Conservation (phyloP, 805 yeast species). For the Cyberlindnera americana region DNA sequence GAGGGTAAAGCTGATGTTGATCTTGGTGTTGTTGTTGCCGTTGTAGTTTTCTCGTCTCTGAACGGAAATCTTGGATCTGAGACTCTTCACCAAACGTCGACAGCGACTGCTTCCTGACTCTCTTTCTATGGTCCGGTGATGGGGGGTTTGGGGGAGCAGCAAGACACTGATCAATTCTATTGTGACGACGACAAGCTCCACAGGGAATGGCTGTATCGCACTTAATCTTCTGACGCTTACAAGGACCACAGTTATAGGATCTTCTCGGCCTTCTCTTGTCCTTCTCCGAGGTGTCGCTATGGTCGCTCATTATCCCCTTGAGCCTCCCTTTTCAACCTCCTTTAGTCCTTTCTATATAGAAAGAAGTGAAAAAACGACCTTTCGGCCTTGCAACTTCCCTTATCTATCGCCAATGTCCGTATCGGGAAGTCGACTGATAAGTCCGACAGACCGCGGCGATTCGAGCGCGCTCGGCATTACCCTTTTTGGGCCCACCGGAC, state of each 20-base stretch:
- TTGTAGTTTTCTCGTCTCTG: conserved; percentile 1
- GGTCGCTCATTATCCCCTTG: conserved; percentile 1
- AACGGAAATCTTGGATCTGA: background rate
- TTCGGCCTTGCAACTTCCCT: background rate
- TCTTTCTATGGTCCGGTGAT: conserved; percentile 32
- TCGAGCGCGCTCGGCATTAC: conserved; percentile 6
- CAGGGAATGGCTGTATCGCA: conserved; percentile 50
- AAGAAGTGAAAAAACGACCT: too few species aligned
- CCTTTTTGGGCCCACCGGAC: conserved; percentile 2
- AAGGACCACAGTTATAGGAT: conserved; percentile 55
- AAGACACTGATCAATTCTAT: conserved; percentile 37
- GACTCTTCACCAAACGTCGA: conserved; percentile 11
- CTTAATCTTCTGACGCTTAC: conserved; percentile 49
- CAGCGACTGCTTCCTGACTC: conserved; percentile 20
- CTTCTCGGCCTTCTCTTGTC: conserved; percentile 36
- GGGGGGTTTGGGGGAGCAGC: conserved; percentile 44
- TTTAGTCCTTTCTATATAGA: too few species aligned
- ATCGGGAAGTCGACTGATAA: conserved; percentile 13
- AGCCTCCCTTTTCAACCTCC: background rate
- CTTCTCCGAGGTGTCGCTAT: background rate
- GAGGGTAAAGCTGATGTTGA: background rate
- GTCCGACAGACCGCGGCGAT: too few species aligned
- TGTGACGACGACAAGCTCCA: conserved; percentile 39
- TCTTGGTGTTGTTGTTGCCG: conserved; percentile 1
- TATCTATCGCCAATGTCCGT: conserved; percentile 11